Percentiles rank a stretch among this genome's conserved stretches.
Evolutionary conservation across 2,329 filamentous ascomycete genomes (phyloP).

Genomic region (Shiraia bambusicola): DNA sequence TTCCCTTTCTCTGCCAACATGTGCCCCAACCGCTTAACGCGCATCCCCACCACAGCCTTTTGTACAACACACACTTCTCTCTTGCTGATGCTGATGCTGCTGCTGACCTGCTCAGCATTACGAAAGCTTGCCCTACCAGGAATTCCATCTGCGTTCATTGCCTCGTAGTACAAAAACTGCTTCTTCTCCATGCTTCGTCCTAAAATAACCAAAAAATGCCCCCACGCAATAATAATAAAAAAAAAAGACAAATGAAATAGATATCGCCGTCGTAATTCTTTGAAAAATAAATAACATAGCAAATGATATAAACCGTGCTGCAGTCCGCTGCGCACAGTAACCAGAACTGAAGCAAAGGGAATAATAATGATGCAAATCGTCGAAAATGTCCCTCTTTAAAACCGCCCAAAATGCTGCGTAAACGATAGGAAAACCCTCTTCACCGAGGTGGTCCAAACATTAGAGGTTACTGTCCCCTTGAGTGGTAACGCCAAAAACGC

Average conservation of each 20-base stretch:
- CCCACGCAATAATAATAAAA: not conserved
- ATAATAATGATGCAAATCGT: constrained; percentile 6
- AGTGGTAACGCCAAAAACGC: constrained; percentile 36
- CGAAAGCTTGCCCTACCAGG: too few species aligned
- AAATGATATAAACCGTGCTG: constrained; percentile 39
- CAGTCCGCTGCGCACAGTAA: constrained; percentile 16
- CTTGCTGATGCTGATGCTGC: too few species aligned
- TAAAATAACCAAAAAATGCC: too few species aligned
- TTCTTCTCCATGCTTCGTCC: too few species aligned
- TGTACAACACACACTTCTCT: too few species aligned
- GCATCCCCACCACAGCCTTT: too few species aligned
- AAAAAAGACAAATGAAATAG: constrained; percentile 32
- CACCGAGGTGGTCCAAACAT: constrained; percentile 35
- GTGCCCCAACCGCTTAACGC: too few species aligned
- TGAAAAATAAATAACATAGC: constrained; percentile 24
- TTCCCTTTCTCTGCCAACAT: too few species aligned
- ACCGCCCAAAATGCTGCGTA: constrained; percentile 23
- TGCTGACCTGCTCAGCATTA: too few species aligned
- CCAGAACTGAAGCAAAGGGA: constrained; percentile 23
- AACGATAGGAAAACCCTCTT: constrained; percentile 29
- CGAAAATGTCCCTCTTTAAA: constrained; percentile 13
- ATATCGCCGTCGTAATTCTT: constrained; percentile 23
- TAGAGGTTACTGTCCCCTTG: constrained; percentile 35
- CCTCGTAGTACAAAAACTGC: too few species aligned
- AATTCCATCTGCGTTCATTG: too few species aligned